These are phyloP conservation scores for Nephromyces sp. DNA, from an alignment of 169 alveolate species.

Conservation along the genomic window DNA sequence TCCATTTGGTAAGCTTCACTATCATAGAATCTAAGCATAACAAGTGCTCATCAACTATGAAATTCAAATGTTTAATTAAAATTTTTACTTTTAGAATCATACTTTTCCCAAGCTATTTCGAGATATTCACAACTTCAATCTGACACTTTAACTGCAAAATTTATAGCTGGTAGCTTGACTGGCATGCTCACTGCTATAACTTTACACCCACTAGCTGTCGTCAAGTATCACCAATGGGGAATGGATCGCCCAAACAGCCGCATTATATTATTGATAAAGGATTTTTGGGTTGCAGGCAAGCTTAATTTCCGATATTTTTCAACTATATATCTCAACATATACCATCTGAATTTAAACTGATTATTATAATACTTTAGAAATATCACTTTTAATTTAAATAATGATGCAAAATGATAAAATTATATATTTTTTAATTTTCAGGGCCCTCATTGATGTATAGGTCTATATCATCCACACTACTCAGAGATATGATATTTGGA, in stretches of 20 bases:
- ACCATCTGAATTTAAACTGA: no score
- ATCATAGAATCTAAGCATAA: not conserved
- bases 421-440: not conserved
- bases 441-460: constrained; percentile 3
- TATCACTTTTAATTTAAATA: no score
- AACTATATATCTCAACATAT: no score
- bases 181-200: constrained; percentile 9
- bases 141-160: no score
- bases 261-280: not conserved
- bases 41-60: no score
- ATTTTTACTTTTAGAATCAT: no score
- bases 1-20: constrained; percentile 25
- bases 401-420: no score
- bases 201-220: constrained; percentile 12
- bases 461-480: constrained; percentile 1
- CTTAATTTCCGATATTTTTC: no score
- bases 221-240: constrained; percentile 18
- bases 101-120: no score
- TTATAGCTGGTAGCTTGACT: constrained; percentile 4
- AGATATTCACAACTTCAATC: no score
- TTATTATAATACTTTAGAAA: no score
- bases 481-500: constrained; percentile 9
- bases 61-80: no score
- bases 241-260: not conserved
- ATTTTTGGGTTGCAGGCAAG: not conserved